Evolutionary conservation across 805 yeast genomes (phyloP).

Genomic region (Alloascoidea africana): DNA sequence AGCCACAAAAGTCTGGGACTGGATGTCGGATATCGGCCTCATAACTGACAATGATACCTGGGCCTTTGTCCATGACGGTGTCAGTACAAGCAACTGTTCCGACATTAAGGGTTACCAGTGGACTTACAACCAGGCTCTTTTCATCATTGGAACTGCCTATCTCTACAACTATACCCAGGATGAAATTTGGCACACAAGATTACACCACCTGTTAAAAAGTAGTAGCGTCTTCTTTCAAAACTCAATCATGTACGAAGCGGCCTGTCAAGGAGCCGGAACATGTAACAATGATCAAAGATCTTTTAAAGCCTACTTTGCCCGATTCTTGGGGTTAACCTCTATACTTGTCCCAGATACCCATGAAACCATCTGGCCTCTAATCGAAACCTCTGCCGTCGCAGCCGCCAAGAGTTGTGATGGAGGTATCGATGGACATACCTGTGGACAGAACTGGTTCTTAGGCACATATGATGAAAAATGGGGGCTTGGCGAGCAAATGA

Average conservation of each 20-base stretch:
- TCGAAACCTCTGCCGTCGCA: conserved; percentile 42
- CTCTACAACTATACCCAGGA: conserved; percentile 49
- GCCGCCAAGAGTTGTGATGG: conserved; percentile 76
- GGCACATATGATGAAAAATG: conserved; percentile 48
- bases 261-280: conserved; percentile 40
- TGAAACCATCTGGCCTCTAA: conserved; percentile 27
- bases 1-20: conserved; percentile 60
- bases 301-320: conserved; percentile 54
- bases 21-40: conserved; percentile 42
- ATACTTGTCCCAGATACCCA: conserved; percentile 40
- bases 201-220: conserved; percentile 28
- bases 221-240: conserved; percentile 31
- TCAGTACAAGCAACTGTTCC: conserved; percentile 33
- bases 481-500: conserved; percentile 79
- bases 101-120: conserved; percentile 39
- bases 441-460: conserved; percentile 60
- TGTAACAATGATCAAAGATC: conserved; percentile 68
- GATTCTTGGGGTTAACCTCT: conserved; percentile 51
- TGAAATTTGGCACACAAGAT: conserved; percentile 40
- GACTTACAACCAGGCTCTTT: conserved; percentile 62
- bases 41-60: conserved; percentile 16
- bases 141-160: conserved; percentile 56
- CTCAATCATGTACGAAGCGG: conserved; percentile 49
- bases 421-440: conserved; percentile 67
- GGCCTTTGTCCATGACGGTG: conserved; percentile 57